phyloP scores from a whole-genome alignment of 2,329 filamentous ascomycete species.

The Emydomyces testavorans region DNA sequence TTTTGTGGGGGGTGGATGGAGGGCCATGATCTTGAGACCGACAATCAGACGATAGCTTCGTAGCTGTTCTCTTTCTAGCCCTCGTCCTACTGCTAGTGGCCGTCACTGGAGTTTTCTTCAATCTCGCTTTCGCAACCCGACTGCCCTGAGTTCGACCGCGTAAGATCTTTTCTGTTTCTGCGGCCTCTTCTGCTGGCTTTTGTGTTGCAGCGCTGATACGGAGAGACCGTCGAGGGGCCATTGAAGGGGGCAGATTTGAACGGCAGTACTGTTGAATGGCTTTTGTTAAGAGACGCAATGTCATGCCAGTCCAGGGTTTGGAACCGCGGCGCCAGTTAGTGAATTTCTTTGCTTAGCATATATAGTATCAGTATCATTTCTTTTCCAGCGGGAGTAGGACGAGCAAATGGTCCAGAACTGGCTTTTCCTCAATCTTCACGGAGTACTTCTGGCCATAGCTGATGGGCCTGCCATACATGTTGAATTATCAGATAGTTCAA shows the following conservation, averaged over 20 bases:
- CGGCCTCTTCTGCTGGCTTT: conserved; percentile 17
- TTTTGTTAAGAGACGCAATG: neutral
- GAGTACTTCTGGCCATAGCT: too few relatives aligned
- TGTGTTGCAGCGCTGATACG: conserved; percentile 32
- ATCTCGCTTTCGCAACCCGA: conserved; percentile 23
- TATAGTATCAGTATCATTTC: too few relatives aligned
- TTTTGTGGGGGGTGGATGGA: conserved; percentile 6
- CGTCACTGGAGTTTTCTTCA: conserved; percentile 8
- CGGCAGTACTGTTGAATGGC: neutral
- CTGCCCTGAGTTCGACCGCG: conserved; percentile 19
- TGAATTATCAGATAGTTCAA: too few relatives aligned
- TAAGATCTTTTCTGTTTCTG: conserved; percentile 19
- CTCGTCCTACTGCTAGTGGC: neutral
- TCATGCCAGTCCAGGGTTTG: neutral
- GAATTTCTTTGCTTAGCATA: too few relatives aligned
- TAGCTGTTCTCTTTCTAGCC: neutral
- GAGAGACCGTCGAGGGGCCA: conserved; percentile 45
- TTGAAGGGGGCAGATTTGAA: conserved; percentile 22
- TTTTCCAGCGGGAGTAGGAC: too few relatives aligned
- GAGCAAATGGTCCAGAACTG: too few relatives aligned
- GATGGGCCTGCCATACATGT: too few relatives aligned
- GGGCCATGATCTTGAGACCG: neutral
- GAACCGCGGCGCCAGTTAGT: neutral
- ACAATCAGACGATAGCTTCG: neutral
- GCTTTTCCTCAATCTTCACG: too few relatives aligned